Evolutionary conservation across 2,329 filamentous ascomycete species (phyloP).

Genomic region (Fusarium sacchari): DNA sequence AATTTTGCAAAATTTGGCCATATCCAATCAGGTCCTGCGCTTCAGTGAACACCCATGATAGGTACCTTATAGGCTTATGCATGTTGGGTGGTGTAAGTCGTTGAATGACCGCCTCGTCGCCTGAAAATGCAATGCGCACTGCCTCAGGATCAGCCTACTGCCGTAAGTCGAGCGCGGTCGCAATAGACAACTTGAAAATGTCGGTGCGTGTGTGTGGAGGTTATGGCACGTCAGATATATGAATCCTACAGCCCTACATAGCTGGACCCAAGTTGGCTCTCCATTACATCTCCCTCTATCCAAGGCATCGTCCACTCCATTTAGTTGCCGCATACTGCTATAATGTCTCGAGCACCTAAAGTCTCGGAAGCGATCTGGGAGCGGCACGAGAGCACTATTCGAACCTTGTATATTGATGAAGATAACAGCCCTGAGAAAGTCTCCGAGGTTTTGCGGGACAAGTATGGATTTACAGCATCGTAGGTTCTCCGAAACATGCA

Average conservation of each 20-base stretch:
- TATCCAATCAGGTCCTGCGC: neutral
- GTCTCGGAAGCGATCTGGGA: neutral
- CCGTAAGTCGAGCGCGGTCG: neutral
- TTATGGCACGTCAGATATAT: neutral
- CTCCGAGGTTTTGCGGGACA: neutral
- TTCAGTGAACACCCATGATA: neutral
- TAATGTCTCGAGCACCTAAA: neutral
- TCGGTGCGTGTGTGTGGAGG: neutral
- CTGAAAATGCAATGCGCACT: neutral
- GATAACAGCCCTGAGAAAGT: neutral
- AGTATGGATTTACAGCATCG: neutral
- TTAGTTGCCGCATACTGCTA: neutral
- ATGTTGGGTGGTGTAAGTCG: neutral
- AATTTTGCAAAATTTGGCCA: neutral
- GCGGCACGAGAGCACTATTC: neutral
- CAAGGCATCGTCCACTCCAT: neutral
- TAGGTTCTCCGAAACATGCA: neutral
- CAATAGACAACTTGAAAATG: neutral
- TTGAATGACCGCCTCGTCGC: neutral
- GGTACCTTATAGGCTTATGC: no score
- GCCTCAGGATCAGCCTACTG: neutral
- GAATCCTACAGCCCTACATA: neutral
- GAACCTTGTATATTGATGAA: neutral
- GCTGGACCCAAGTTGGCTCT: neutral
- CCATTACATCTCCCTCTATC: neutral